Evolutionary conservation across 495 filamentous ascomycete species (phyloP).

Genomic region (Melanomma pulvis-pyrius): DNA sequence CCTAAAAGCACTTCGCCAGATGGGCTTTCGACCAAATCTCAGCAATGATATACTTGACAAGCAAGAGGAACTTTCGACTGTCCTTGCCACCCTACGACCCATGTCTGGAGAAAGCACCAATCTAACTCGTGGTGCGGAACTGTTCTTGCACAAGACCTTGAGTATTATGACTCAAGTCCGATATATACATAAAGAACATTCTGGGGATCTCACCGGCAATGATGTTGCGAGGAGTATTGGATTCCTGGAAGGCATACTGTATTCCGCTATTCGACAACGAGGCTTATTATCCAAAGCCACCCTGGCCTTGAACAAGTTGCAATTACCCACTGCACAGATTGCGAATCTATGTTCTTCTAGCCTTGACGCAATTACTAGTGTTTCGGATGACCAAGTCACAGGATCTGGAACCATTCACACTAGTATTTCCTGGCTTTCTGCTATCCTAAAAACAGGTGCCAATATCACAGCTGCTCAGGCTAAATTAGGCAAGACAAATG

Average conservation of each 20-base stretch:
- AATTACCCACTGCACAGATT: conserved; percentile 2
- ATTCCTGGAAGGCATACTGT: conserved; percentile 78
- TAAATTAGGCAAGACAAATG: conserved; percentile 34
- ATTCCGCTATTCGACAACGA: conserved; percentile 69
- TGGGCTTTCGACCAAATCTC: conserved; percentile 85
- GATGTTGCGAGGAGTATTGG: conserved; percentile 78
- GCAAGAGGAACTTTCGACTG: conserved; percentile 68
- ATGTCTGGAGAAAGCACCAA: conserved; percentile 39
- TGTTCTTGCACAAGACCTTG: conserved; percentile 76
- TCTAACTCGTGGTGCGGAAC: conserved; percentile 53
- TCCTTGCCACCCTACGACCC: conserved; percentile 58
- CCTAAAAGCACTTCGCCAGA: conserved; percentile 74
- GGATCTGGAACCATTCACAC: not conserved
- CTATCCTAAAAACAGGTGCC: conserved; percentile 22
- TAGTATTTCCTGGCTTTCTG: conserved; percentile 32
- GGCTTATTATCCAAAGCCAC: conserved; percentile 6
- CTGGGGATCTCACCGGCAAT: conserved; percentile 76
- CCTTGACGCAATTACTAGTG: not conserved
- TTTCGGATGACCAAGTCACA: conserved; percentile 2
- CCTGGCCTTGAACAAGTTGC: conserved; percentile 4
- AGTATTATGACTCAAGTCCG: conserved; percentile 70
- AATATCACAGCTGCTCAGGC: conserved; percentile 39
- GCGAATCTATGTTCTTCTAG: not conserved
- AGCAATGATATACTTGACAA: conserved; percentile 66
- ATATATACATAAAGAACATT: conserved; percentile 67